Percentiles rank a stretch among this genome's conserved stretches.
Conservation (phyloP, 2,329 filamentous ascomycete species). For the Colletotrichum abscissum region DNA sequence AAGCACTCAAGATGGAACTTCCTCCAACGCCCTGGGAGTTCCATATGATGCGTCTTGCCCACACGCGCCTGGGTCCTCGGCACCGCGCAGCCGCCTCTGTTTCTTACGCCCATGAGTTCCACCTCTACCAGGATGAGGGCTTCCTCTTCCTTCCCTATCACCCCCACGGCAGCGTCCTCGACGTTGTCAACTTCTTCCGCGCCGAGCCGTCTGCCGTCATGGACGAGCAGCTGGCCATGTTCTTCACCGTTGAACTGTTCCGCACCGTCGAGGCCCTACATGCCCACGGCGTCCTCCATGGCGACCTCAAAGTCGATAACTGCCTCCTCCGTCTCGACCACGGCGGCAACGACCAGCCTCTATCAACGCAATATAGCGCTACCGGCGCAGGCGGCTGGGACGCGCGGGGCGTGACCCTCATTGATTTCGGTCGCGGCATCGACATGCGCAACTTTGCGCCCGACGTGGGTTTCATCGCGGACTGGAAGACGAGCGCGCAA, state of each 20-base stretch:
- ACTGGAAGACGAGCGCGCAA: conserved; percentile 89
- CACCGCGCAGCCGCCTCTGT: conserved; percentile 81
- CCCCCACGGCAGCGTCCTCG: conserved; percentile 91
- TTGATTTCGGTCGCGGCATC: conserved; percentile 94
- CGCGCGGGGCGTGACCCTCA: conserved; percentile 83
- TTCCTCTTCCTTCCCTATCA: conserved; percentile 91
- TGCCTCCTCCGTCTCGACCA: conserved; percentile 85
- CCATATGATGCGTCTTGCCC: conserved; percentile 89
- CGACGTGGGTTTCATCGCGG: conserved; percentile 88
- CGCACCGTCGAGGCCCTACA: conserved; percentile 92
- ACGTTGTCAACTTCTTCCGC: conserved; percentile 89
- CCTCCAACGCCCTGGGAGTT: conserved; percentile 95
- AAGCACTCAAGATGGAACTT: conserved; percentile 95
- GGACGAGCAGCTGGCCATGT: conserved; percentile 94
- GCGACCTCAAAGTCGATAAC: conserved; percentile 96
- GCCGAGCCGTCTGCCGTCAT: conserved; percentile 79
- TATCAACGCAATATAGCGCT: conserved; percentile 74
- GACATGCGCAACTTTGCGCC: conserved; percentile 88
- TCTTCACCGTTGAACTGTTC: conserved; percentile 91
- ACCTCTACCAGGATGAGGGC: conserved; percentile 89
- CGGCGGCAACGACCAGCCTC: conserved; percentile 53
- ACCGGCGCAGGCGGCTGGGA: conserved; percentile 84
- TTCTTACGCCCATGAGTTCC: conserved; percentile 87
- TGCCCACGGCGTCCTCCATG: conserved; percentile 82
- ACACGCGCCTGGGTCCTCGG: conserved; percentile 77